Evolutionary conservation across 441 rosid species (phyloP).

Genomic region (Populus tomentosa): DNA sequence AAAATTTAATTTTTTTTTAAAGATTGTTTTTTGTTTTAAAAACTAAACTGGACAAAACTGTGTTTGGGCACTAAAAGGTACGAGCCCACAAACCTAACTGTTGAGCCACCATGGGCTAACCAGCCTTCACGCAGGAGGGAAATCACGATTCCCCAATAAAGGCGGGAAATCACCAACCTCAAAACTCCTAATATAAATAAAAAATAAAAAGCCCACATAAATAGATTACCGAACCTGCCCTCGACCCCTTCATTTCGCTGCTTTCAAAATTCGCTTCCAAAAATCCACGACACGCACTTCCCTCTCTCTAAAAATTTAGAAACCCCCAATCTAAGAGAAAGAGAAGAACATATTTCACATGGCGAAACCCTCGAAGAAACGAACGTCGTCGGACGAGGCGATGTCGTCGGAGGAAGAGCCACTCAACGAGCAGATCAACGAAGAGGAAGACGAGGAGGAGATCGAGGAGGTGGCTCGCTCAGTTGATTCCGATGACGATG

Average conservation of each 20-base stretch:
- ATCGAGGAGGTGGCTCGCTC: constrained; percentile 91
- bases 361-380: constrained; percentile 61
- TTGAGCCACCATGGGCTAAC: not conserved
- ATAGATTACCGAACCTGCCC: not conserved
- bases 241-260: not conserved
- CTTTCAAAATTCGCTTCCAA: constrained; percentile 7
- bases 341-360: constrained; percentile 23
- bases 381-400: constrained; percentile 62
- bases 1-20: too few relatives aligned
- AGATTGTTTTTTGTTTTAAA: too few relatives aligned
- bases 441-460: constrained; percentile 90
- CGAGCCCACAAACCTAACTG: not conserved
- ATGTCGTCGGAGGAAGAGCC: constrained; percentile 61
- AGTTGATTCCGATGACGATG: constrained; percentile 58
- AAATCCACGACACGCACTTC: not conserved
- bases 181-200: constrained; percentile 6
- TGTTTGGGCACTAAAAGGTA: too few relatives aligned
- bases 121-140: constrained; percentile 21
- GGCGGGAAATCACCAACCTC: constrained; percentile 51
- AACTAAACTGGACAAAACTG: too few relatives aligned
- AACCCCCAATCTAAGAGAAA: constrained; percentile 40
- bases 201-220: not conserved
- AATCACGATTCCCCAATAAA: constrained; percentile 1
- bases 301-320: not conserved
- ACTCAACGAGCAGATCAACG: constrained; percentile 61